A percentile compares a stretch with the other conserved stretches of the same genome.
Conservation (phyloP, 2,329 filamentous ascomycete genomes). For the Ilyonectria sp. region DNA sequence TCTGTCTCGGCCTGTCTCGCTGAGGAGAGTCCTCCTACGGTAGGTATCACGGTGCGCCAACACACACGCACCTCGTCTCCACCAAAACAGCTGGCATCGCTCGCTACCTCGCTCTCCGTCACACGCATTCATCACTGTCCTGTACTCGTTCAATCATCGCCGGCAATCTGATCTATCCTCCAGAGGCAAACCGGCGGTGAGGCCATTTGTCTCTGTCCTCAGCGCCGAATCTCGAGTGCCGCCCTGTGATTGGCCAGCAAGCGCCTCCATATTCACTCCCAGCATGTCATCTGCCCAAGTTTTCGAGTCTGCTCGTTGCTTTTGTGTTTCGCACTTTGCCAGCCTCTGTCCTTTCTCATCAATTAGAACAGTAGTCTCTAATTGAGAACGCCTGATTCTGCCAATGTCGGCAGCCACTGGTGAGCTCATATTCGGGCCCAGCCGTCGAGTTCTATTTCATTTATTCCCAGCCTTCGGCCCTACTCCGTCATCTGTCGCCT, state of each 20-base stretch:
- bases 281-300: slow-evolving; percentile 15
- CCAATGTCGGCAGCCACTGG: slow-evolving; percentile 1
- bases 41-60: slow-evolving; percentile 14
- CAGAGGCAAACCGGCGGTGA: slow-evolving; percentile 14
- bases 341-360: neutral
- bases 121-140: slow-evolving; percentile 1
- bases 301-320: slow-evolving; percentile 3
- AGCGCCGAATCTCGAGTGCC: neutral
- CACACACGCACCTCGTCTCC: slow-evolving; percentile 12
- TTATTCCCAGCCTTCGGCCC: slow-evolving; percentile 15
- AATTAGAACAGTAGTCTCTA: neutral
- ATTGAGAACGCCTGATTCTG: slow-evolving; percentile 5
- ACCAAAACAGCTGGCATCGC: slow-evolving; percentile 16
- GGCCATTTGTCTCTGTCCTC: slow-evolving; percentile 9
- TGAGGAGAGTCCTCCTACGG: neutral
- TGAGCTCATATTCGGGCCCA: neutral
- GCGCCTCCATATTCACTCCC: slow-evolving; percentile 3
- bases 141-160: neutral
- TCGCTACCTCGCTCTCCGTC: neutral
- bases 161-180: neutral
- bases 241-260: slow-evolving; percentile 4
- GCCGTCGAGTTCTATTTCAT: neutral
- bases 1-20: slow-evolving; percentile 2
- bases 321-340: neutral
- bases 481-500: slow-evolving; percentile 14